Conservation (phyloP, 2,329 filamentous ascomycete genomes). For the Pseudocercospora vitis region DNA sequence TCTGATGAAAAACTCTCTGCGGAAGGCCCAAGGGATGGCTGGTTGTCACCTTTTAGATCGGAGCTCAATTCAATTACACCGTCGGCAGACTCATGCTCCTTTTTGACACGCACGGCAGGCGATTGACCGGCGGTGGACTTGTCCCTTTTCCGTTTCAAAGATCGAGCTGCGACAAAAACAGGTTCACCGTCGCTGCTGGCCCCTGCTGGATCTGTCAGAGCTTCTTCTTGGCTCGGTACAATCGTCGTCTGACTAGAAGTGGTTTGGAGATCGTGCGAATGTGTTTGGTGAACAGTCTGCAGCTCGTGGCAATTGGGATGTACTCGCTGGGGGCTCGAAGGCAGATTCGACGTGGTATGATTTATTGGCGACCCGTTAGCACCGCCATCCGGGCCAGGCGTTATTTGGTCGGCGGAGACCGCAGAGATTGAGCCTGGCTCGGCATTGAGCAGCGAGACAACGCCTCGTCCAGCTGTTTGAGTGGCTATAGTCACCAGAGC, state of each 20-base stretch:
- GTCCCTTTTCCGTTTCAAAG: constrained; percentile 46
- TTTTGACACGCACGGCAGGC: constrained; percentile 31
- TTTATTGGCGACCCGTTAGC: no score
- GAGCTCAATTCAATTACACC: constrained; percentile 41
- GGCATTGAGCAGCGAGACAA: no score
- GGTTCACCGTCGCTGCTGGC: constrained; percentile 42
- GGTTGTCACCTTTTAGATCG: constrained; percentile 28
- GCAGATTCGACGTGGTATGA: background rate
- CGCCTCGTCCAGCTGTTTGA: background rate
- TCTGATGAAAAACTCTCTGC: constrained; percentile 44
- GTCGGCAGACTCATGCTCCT: constrained; percentile 29
- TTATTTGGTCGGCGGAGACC: no score
- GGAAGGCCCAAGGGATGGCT: constrained; percentile 28
- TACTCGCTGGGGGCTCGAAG: constrained; percentile 28
- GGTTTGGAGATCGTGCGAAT: constrained; percentile 9
- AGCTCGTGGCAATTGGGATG: constrained; percentile 40
- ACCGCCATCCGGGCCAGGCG: background rate
- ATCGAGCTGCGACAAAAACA: constrained; percentile 44
- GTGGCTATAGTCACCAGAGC: background rate
- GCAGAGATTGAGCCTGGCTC: no score
- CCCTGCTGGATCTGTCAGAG: constrained; percentile 7
- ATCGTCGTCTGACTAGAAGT: constrained; percentile 49
- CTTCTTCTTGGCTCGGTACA: constrained; percentile 21
- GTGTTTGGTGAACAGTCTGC: constrained; percentile 26
- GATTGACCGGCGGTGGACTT: constrained; percentile 23